Base-by-base conservation (phyloP, 495 filamentous ascomycete genomes). In the Penicillium lividum region DNA sequence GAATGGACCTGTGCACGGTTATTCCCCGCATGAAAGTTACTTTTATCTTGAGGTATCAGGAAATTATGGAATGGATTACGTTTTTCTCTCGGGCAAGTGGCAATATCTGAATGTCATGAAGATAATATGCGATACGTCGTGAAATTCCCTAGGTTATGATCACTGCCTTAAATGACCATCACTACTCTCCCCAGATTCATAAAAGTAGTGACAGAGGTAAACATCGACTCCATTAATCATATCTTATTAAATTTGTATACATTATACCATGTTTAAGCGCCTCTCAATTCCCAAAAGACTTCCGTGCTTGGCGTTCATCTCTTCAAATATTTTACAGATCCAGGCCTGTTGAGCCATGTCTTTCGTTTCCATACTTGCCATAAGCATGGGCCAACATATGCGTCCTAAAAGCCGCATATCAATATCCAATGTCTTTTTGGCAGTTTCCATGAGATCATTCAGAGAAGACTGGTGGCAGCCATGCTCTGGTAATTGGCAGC, bases 331-430 rank as follows among this genome's bases (percentile, higher is more conserved):
- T 8, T 18, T 45, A 45, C 42, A 45, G 16, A 45, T 45, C 42
- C 42, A 45, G 8, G 16, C 6, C 42, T 45, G 16, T 11, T 45
- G 16, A 45, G 16, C 42, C 42, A 45, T 25, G 22, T 25, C 16
- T 22, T 45, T 45, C 22, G 42, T 45, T 45, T 45, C 42, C 16
- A 45, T 18, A 25, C 42, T 45, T 45, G 42, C 42, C 22, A 45
- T 45, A 22, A 45, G 42, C 42, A 45, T 25, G 42, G 42, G 42
- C 42, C 42, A 45, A 16, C 42, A 45, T 9, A 45, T 18, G 16
- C 42, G 42, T 45, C 42, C 42, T 22, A 45, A 25, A 25, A 45
- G 42, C 9, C 42, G 42, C 42, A 45, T 45, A 25, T 45, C 42
- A 45, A 45, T 45, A 45, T 45, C 22, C 42, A 45, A 25, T 8